phyloP scores from a whole-genome alignment of 345 rosid genomes.

The Hypericum perforatum region DNA sequence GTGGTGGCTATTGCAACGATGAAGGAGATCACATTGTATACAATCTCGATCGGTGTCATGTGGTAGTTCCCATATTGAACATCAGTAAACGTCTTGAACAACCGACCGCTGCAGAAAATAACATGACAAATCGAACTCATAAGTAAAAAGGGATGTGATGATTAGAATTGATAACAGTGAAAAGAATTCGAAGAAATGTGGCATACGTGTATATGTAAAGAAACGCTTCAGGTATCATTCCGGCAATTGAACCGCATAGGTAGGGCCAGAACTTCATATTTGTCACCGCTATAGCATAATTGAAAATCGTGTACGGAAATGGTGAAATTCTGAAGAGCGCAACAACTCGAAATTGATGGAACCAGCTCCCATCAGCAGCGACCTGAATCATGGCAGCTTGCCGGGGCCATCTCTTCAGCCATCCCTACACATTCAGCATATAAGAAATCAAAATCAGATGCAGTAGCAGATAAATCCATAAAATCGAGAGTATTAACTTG shows the following conservation, averaged over 20 bases:
- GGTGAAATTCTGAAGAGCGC: slow-evolving; percentile 90
- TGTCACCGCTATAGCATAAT: slow-evolving; percentile 82
- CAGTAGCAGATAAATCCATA: not conserved
- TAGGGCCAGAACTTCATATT: slow-evolving; percentile 91
- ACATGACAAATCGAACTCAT: no score
- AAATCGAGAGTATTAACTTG: no score
- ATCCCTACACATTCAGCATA: slow-evolving; percentile 45
- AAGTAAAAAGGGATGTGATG: no score
- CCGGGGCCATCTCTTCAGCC: slow-evolving; percentile 92
- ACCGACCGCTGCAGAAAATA: slow-evolving; percentile 42
- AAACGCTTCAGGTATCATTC: slow-evolving; percentile 98
- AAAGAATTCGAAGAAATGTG: not conserved
- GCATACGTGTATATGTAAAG: slow-evolving; percentile 82
- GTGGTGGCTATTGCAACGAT: slow-evolving; percentile 13
- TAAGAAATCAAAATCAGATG: not conserved
- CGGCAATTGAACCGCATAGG: slow-evolving; percentile 72
- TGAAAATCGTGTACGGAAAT: slow-evolving; percentile 94
- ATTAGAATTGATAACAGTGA: no score
- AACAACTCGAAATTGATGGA: slow-evolving; percentile 85
- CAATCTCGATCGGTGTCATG: slow-evolving; percentile 17
- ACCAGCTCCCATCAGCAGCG: slow-evolving; percentile 93
- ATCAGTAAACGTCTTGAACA: slow-evolving; percentile 16
- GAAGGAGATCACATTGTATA: slow-evolving; percentile 19
- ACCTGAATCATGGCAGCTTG: slow-evolving; percentile 73
- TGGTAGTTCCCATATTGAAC: slow-evolving; percentile 21